Evolutionary conservation across 441 rosid species (phyloP).

Genomic region (Gossypium schwendimanii): DNA sequence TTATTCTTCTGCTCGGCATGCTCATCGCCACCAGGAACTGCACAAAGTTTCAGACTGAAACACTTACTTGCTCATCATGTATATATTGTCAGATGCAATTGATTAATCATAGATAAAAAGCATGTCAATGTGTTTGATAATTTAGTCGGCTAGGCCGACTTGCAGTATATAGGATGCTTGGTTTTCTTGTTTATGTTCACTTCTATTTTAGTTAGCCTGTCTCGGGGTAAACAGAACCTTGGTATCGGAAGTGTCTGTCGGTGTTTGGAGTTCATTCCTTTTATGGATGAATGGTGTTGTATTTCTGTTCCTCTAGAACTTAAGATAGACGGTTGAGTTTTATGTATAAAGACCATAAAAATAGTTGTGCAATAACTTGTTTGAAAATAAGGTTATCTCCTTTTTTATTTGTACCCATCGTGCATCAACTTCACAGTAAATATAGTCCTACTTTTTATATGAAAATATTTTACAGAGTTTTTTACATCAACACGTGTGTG

Average conservation of each 20-base stretch:
- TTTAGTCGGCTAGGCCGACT: neutral
- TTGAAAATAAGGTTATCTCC: no score
- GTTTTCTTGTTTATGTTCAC: neutral
- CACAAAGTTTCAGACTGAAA: conserved; percentile 15
- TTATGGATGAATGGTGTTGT: conserved; percentile 1
- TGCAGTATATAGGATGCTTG: neutral
- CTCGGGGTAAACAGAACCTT: neutral
- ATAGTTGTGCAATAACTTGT: no score
- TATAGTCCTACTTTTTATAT: no score
- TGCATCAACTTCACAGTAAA: no score
- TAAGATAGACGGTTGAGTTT: neutral
- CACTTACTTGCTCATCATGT: neutral
- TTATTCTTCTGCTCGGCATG: conserved; percentile 30
- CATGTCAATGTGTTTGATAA: neutral
- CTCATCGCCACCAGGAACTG: conserved; percentile 16
- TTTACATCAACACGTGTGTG: no score
- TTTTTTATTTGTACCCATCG: no score
- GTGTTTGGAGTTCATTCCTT: neutral
- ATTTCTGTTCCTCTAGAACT: neutral
- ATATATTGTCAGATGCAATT: neutral
- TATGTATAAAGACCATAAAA: neutral
- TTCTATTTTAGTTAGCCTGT: neutral
- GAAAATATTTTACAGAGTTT: no score
- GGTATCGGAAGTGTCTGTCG: neutral
- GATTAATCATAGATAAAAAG: neutral